A percentile compares a stretch with the other conserved stretches of the same genome.
phyloP scores from a whole-genome alignment of 352 stramenopile species.

The Pythium sukuiense region DNA sequence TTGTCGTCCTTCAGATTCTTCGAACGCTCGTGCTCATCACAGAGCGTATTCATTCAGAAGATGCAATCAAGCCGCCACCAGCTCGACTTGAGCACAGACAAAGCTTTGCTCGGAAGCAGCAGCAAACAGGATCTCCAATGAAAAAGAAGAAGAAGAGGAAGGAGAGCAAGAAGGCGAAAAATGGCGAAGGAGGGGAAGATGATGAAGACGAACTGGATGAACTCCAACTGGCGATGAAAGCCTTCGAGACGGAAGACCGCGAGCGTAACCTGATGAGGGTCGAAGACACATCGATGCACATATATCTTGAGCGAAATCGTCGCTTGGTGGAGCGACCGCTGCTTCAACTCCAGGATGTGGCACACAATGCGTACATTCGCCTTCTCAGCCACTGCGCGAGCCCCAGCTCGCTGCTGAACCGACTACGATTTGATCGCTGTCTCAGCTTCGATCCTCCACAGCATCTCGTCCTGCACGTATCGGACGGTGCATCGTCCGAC shows the following conservation, averaged over 20 bases:
- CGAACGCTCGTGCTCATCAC: conserved; percentile 24
- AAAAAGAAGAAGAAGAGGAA: conserved; percentile 28
- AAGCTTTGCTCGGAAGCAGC: conserved; percentile 11
- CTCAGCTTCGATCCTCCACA: conserved; percentile 40
- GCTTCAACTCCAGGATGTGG: conserved; percentile 48
- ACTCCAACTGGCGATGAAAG: conserved; percentile 29
- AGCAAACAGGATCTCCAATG: conserved; percentile 22
- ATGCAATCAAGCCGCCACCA: conserved; percentile 2
- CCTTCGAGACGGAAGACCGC: conserved; percentile 47
- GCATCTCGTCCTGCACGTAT: conserved; percentile 39
- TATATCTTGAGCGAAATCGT: conserved; percentile 49
- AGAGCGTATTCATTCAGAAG: conserved; percentile 22
- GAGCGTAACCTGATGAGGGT: conserved; percentile 43
- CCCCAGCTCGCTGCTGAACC: conserved; percentile 42
- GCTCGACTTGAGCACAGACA: neutral
- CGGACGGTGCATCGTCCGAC: conserved; percentile 24
- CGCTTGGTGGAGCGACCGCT: conserved; percentile 41
- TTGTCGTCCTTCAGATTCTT: conserved; percentile 19
- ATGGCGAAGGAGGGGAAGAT: neutral
- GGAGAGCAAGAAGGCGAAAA: conserved; percentile 7
- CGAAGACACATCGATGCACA: conserved; percentile 47
- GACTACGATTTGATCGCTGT: conserved; percentile 51
- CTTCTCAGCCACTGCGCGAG: conserved; percentile 58
- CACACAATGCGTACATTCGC: conserved; percentile 47
- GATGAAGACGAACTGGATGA: conserved; percentile 20